A percentile compares a stretch with the other conserved stretches of the same genome.
These are phyloP conservation scores for Aphanomyces astaci DNA, from an alignment of 352 stramenopile species.

Conservation along the genomic window DNA sequence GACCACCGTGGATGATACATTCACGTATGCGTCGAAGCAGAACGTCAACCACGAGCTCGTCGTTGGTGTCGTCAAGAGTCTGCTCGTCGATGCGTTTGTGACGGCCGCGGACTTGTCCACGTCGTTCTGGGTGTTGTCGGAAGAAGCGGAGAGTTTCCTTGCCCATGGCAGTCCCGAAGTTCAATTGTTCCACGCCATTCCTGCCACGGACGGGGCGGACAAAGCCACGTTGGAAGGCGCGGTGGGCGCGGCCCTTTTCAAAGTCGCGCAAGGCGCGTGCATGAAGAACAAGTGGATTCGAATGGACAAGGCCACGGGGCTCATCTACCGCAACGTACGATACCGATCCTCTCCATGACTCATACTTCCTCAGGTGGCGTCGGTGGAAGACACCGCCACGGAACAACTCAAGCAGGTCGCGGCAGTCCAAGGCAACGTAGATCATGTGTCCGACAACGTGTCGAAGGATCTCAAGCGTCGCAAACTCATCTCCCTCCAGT, in stretches of 20 bases:
- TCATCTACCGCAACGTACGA: conserved; percentile 75
- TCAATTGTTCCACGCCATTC: conserved; percentile 77
- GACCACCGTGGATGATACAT: conserved; percentile 66
- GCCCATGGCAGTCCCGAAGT: conserved; percentile 69
- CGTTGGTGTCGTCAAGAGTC: conserved; percentile 93
- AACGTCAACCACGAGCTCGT: conserved; percentile 88
- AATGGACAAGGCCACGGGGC: conserved; percentile 86
- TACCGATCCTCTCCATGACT: conserved; percentile 9
- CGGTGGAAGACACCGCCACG: conserved; percentile 56
- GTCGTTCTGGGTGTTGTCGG: conserved; percentile 90
- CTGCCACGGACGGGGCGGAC: conserved; percentile 50
- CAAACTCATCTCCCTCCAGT: conserved; percentile 65
- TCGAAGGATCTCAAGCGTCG: conserved; percentile 75
- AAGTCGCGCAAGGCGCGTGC: conserved; percentile 93
- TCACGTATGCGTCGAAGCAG: conserved; percentile 61
- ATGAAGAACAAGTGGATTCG: conserved; percentile 99
- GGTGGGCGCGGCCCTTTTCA: conserved; percentile 83
- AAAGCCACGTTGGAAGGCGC: conserved; percentile 72
- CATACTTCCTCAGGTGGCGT: conserved; percentile 34
- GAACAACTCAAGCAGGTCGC: conserved; percentile 84
- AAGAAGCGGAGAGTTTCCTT: conserved; percentile 81
- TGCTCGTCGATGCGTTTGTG: conserved; percentile 91
- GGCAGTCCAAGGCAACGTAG: conserved; percentile 43
- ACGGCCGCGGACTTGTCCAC: conserved; percentile 58
- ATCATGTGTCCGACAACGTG: conserved; percentile 58